phyloP scores from a whole-genome alignment of 1,284 basidiomycete species.

The Irpex sp. region DNA sequence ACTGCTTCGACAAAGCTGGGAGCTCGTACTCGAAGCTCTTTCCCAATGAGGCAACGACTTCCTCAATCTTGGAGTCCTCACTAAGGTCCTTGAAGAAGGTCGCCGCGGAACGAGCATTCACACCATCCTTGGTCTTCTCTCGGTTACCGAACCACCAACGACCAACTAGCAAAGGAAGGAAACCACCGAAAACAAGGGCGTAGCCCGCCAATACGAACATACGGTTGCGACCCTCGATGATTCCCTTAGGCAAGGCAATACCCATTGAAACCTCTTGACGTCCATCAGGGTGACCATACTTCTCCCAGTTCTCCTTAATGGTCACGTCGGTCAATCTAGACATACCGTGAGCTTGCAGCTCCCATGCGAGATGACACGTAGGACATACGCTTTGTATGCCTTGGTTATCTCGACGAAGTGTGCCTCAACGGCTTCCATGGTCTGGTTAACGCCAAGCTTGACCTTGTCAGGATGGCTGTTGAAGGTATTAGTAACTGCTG shows the following conservation, averaged over 20 bases:
- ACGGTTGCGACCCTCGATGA: slow-evolving; percentile 90
- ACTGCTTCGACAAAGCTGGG: slow-evolving; percentile 20
- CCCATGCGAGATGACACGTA: background rate
- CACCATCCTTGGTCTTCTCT: slow-evolving; percentile 89
- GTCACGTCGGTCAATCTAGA: slow-evolving; percentile 87
- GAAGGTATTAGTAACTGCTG: background rate
- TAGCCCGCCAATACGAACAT: slow-evolving; percentile 90
- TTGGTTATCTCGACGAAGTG: slow-evolving; percentile 95
- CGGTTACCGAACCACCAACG: slow-evolving; percentile 98
- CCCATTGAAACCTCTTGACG: slow-evolving; percentile 94
- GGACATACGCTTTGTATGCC: slow-evolving; percentile 91
- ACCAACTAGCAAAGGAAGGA: slow-evolving; percentile 86
- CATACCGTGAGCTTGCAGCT: background rate
- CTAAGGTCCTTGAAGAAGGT: slow-evolving; percentile 86
- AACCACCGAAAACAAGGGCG: slow-evolving; percentile 83
- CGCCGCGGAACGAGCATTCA: slow-evolving; percentile 82
- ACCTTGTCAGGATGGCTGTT: slow-evolving; percentile 96
- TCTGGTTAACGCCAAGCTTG: slow-evolving; percentile 79
- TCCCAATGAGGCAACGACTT: slow-evolving; percentile 75
- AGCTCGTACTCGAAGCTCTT: slow-evolving; percentile 68
- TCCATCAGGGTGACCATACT: slow-evolving; percentile 96
- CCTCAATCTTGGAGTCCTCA: slow-evolving; percentile 76
- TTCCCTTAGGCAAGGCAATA: slow-evolving; percentile 94
- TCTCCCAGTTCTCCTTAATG: slow-evolving; percentile 88
- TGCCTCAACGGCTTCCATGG: slow-evolving; percentile 84